Conservation (phyloP, 31 red algal species). For the Asparagopsis taxiformis region DNA sequence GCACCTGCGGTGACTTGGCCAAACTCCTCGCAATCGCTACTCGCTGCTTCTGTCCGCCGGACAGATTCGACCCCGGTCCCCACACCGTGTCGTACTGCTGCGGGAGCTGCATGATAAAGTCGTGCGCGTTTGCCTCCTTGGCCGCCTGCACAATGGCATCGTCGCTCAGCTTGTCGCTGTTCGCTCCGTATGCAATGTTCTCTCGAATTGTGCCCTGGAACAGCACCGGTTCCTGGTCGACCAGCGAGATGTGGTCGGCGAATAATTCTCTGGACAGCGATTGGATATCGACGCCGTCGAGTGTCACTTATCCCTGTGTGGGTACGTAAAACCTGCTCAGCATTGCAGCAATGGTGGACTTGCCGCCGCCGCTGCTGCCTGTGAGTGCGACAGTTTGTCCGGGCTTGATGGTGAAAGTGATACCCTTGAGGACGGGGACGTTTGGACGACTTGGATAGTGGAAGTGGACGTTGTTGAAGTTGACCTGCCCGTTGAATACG, state of each 20-base stretch:
- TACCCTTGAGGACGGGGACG: constrained; percentile 30
- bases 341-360: constrained; percentile 77
- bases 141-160: constrained; percentile 71
- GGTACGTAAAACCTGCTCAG: constrained; percentile 79
- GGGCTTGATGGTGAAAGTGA: constrained; percentile 10
- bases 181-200: constrained; percentile 88
- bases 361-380: constrained; percentile 87
- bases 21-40: constrained; percentile 89
- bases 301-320: constrained; percentile 49
- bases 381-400: constrained; percentile 30
- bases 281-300: constrained; percentile 63
- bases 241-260: constrained; percentile 66
- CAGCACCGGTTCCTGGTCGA: constrained; percentile 74
- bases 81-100: constrained; percentile 70
- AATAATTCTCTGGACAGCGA: constrained; percentile 50
- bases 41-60: constrained; percentile 95
- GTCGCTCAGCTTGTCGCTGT: constrained; percentile 51
- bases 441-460: constrained; percentile 49
- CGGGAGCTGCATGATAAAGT: constrained; percentile 91
- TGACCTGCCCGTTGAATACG: constrained; percentile 30
- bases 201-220: constrained; percentile 78
- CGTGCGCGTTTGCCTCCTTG: constrained; percentile 79
- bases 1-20: constrained; percentile 73
- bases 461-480: constrained; percentile 51
- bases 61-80: constrained; percentile 81